Evolutionary conservation across 169 alveolate genomes (phyloP).

Genomic region (Eimeria sp.): DNA sequence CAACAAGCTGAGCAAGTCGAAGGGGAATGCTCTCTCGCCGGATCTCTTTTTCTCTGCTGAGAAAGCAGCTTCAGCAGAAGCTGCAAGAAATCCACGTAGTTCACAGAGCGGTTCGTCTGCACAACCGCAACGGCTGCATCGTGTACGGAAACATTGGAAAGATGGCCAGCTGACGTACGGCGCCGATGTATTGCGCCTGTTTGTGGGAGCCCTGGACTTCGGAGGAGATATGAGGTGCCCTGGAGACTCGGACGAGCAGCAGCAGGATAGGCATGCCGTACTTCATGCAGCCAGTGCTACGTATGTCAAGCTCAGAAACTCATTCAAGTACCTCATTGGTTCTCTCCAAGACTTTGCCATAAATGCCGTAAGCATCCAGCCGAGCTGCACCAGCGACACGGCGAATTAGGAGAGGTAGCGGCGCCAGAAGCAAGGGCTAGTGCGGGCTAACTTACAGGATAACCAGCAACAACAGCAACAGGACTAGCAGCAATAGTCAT

Average conservation of each 20-base stretch:
- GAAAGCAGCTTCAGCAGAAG: background rate
- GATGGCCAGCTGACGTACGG: slow-evolving; percentile 41
- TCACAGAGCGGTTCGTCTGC: background rate
- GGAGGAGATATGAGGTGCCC: slow-evolving; percentile 70
- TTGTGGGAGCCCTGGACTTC: slow-evolving; percentile 58
- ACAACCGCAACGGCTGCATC: slow-evolving; percentile 10
- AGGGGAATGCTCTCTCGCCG: slow-evolving; percentile 95
- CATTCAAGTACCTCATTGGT: slow-evolving; percentile 74
- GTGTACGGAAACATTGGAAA: slow-evolving; percentile 5
- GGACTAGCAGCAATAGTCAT: background rate
- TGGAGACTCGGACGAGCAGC: slow-evolving; percentile 20
- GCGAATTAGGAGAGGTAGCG: background rate
- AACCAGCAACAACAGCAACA: background rate
- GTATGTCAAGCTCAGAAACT: slow-evolving; percentile 61
- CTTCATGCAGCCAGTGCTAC: slow-evolving; percentile 71
- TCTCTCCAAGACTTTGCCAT: slow-evolving; percentile 65
- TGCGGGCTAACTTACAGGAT: background rate
- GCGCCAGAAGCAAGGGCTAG: background rate
- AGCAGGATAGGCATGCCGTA: slow-evolving; percentile 9
- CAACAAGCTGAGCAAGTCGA: slow-evolving; percentile 96
- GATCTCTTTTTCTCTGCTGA: slow-evolving; percentile 72
- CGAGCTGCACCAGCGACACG: background rate
- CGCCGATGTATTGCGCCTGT: slow-evolving; percentile 81
- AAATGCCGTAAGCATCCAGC: slow-evolving; percentile 16
- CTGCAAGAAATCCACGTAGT: background rate